Evolutionary conservation across 2,329 filamentous ascomycete species (phyloP), one percentile per base, ranked within the genome.

Genomic region (Xylaria sp.): DNA sequence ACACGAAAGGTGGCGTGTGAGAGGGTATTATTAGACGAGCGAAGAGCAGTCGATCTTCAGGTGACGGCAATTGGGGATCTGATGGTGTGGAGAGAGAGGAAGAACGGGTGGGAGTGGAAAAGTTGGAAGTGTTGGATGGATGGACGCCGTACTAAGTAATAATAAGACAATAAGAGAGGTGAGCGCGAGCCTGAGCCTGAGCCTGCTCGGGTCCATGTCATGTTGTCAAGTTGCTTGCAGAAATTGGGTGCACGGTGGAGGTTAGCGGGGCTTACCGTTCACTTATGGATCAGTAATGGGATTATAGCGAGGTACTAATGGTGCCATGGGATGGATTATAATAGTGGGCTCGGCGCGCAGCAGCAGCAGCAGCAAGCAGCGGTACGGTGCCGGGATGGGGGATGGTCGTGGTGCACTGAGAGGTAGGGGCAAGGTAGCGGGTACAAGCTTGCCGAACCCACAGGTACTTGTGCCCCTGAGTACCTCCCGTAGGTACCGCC

Each of bases 381-480:
- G 34, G 61, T 56, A 48, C 57, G 55, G 32, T 63, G 64, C 68
- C 68, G 64, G 65, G 68, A 30, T 65, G 34, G n/a, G 64, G 65
- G 68, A 30, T 65, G 34, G n/a, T 64, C 36, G 55, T 57, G 54
- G 51, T 55, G 51, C 30, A 4, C 30, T 55, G 51, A 36, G 51
- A 36, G 48, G 42, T 7, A n/a, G 39, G 39, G n/a, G 42, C 3
- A 4, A 53, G 47, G 51, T 67, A 69, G 55, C 48, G 45, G 63
- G 59, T 67, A 69, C 68, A 64, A 57, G 27, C 54, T 42, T 21
- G 14, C 45, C 24, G 53, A 69, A 54, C 57, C 51, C 51, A 64
- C 42, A 60, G 68, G 68, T 68, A 68, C 66, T 50, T 65, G 9
- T n/a, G 63, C 67, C 64, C 67, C 67, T 63, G 63, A 64, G 67